Evolutionary conservation across 768 basidiomycete species (phyloP).

Genomic region (Mycena capillaripes): DNA sequence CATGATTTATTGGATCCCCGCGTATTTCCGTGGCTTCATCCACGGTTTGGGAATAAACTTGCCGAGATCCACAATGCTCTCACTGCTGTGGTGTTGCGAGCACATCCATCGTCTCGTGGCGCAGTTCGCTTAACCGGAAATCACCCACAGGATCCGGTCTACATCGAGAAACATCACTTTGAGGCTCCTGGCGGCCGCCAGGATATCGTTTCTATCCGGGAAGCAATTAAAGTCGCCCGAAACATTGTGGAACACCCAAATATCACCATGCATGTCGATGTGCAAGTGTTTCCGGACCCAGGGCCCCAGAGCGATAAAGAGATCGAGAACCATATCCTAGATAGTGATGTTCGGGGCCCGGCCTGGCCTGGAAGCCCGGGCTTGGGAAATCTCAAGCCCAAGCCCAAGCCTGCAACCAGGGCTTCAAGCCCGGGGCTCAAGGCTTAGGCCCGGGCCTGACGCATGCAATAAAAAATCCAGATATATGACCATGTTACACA

Average conservation of each 20-base stretch:
- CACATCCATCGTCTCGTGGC: conserved; percentile 44
- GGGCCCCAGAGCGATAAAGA: conserved; percentile 38
- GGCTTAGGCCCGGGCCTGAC: too few relatives aligned
- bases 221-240: conserved; percentile 42
- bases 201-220: conserved; percentile 43
- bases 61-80: conserved; percentile 39
- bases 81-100: conserved; percentile 42
- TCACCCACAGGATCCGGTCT: conserved; percentile 44
- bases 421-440: too few relatives aligned
- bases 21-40: conserved; percentile 44
- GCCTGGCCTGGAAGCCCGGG: too few relatives aligned
- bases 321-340: conserved; percentile 43
- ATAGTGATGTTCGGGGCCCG: too few relatives aligned
- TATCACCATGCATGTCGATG: conserved; percentile 35
- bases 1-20: conserved; percentile 42
- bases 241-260: conserved; percentile 29
- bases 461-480: too few relatives aligned
- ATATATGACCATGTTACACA: too few relatives aligned
- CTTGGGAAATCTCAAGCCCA: too few relatives aligned
- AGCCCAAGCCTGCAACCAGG: too few relatives aligned
- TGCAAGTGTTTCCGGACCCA: conserved; percentile 40
- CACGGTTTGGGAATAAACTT: conserved; percentile 40
- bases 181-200: conserved; percentile 38
- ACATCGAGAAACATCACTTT: conserved; percentile 46
- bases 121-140: conserved; percentile 44